Evolutionary conservation across 176 grass and related monocot species (phyloP), one percentile per base, ranked within the genome.

Genomic region (Rhynchospora breviuscula): DNA sequence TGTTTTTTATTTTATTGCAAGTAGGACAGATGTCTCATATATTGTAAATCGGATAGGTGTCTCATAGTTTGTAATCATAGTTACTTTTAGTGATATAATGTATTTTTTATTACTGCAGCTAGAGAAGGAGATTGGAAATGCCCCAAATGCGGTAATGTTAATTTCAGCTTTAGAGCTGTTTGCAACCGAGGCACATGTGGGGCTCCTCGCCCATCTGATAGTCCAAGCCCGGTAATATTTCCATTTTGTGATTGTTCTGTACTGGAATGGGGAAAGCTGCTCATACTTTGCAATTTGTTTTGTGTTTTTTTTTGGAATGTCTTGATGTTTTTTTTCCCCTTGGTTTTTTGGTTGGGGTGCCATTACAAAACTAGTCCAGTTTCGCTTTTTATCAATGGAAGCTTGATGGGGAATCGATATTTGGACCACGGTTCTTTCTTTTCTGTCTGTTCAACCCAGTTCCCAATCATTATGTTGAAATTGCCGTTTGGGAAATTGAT

Each of bases 151-250:
- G 95, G 95, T 88, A 98, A 98, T 88, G 87, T 94, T 83, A 98
- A 98, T 91, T 98, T 98, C 92, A 93, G 95, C 88, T 98, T 98
- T 90, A 98, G 92, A 91, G 89, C 88, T 84, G 84, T 90, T 82
- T 98, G 92, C 87, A 98, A 98, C 86, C 92, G 90, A 85, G 92
- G 95, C 86, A 84, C 89, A 40, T 98, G 92, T 75, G 90, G 95
- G 79, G 90, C 92, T 59, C 67, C 90, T 63, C 89, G 95, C 65
- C 95, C 95, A 15, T 93, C 95, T 81, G 79, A 87, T 86, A 94
- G 95, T 88, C 90, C 88, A 73, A 93, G 95, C 88, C 95, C 87
- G 77, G 95, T 98, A 89, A 91, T 86, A 86, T 85, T 53, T 78
- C 56, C 7, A 17, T 13, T 11, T 78, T 23, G 31, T 10, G 23